Evolutionary conservation across 306 rosid genomes (phyloP).

Genomic region (Fragaria nilgerrensis): DNA sequence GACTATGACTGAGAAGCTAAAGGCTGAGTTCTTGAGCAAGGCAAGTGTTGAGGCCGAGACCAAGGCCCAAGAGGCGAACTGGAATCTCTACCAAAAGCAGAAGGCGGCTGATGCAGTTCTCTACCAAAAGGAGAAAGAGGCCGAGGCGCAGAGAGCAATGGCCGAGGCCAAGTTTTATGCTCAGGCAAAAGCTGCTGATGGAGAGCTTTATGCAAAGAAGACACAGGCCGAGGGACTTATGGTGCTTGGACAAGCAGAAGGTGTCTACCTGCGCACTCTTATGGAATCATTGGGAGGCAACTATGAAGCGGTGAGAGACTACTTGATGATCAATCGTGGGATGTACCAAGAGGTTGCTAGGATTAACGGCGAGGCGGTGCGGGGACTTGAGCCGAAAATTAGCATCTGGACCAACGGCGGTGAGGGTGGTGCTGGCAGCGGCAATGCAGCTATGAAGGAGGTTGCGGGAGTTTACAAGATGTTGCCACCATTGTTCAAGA

Average conservation of each 20-base stretch:
- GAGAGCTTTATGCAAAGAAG: conserved; percentile 29
- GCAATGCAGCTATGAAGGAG: conserved; percentile 26
- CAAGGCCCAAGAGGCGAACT: conserved; percentile 31
- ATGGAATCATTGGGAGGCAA: conserved; percentile 15
- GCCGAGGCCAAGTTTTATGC: conserved; percentile 24
- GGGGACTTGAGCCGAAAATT: conserved; percentile 31
- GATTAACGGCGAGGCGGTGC: conserved; percentile 19
- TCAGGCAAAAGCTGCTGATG: conserved; percentile 21
- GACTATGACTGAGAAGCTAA: conserved; percentile 8
- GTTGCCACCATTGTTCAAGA: conserved; percentile 39
- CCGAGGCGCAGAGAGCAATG: conserved; percentile 13
- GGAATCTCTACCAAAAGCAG: conserved; percentile 29
- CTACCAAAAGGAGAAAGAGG: conserved; percentile 20
- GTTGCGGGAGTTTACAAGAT: conserved; percentile 34
- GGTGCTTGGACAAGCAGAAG: conserved; percentile 22
- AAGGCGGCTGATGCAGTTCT: conserved; percentile 21
- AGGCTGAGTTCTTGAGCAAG: conserved; percentile 10
- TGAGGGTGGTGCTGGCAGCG: neutral
- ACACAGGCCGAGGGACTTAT: conserved; percentile 26
- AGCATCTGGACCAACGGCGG: conserved; percentile 24
- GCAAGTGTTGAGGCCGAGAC: conserved; percentile 14
- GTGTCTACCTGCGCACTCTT: conserved; percentile 1
- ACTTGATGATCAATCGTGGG: conserved; percentile 21
- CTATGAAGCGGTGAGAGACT: conserved; percentile 20
- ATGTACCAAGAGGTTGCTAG: conserved; percentile 27